Evolutionary conservation across 805 yeast genomes (phyloP), one percentile per base, ranked within the genome.

Genomic region (Candida berthetii): DNA sequence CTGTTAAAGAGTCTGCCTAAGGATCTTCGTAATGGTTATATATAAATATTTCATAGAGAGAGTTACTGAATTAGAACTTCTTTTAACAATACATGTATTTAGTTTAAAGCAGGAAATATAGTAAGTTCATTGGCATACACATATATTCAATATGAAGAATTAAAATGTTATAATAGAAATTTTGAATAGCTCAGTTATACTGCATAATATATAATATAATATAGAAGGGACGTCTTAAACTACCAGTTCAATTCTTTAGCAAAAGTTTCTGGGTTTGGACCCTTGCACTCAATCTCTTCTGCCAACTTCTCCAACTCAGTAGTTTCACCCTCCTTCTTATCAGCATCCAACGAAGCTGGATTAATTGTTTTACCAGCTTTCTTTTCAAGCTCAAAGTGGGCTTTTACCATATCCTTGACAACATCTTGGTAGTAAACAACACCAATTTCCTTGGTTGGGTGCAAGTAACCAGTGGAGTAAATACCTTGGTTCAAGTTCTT

Each of bases 401-500:
- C 68, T 52, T 76, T 74, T 40, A 76, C 81, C 80, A 78, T 71
- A 42, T 78, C 77, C 42, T 71, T 65, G 18, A 75, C 81, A 32
- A 76, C 54, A 3, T 67, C 65, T 55, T 78, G 82, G 57, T 78
- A 78, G 52, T 69, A 70, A 38, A 78, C 65, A 16, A 78, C 83
- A 32, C 84, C 84, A 39, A 63, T 63, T 54, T 78, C 83, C 58
- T 76, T 78, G 37, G 60, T 54, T 41, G 84, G 83, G 57, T 78
- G 82, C 47, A 78, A 65, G 52, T 62, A 76, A 3, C 84, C 84
- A 4, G 82, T 70, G 3, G 72, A 62, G 57, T 78, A 78, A 35
- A 78, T 65, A 24, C 83, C 82, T 57, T 76, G 78, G 60, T 75
- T 75, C 55, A 78, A 66, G 62, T 78, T 78, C 63, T 73, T 72